Conservation (phyloP, 257 asterid genomes). For the Anisodus tanguticus region DNA sequence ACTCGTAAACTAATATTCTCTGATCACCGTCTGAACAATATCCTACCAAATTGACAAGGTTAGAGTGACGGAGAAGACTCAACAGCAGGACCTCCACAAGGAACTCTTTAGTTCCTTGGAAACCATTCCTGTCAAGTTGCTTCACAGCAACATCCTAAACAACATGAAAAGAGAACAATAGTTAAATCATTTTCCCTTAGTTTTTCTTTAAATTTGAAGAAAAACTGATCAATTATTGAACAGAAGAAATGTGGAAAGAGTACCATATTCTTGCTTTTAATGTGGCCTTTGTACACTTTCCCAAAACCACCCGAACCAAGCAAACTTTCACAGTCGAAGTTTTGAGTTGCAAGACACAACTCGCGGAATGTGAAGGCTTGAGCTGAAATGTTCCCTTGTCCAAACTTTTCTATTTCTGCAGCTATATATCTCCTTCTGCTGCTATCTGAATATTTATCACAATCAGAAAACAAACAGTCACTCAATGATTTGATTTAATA, state of each 20-base stretch:
- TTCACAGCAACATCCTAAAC: constrained; percentile 77
- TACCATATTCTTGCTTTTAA: constrained; percentile 50
- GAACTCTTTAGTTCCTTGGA: constrained; percentile 77
- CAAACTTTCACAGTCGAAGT: constrained; percentile 48
- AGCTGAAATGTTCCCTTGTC: constrained; percentile 59
- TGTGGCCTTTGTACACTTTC: constrained; percentile 69
- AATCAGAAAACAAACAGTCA: background rate
- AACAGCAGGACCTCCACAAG: constrained; percentile 80
- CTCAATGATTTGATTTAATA: background rate
- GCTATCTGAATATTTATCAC: constrained; percentile 50
- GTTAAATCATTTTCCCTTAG: background rate
- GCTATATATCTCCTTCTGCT: constrained; percentile 58
- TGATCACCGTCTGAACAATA: constrained; percentile 83
- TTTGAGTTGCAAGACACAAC: constrained; percentile 49
- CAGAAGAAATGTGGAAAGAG: background rate
- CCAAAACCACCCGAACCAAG: constrained; percentile 91
- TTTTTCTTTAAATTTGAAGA: background rate
- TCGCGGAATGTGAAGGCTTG: constrained; percentile 63
- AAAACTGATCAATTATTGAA: background rate
- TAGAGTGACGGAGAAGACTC: constrained; percentile 73
- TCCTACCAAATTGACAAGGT: constrained; percentile 73
- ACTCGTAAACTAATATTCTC: constrained; percentile 67
- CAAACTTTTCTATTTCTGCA: constrained; percentile 57
- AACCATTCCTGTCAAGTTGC: constrained; percentile 75
- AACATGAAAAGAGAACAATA: background rate